A percentile compares a stretch with the other conserved stretches of the same genome.
phyloP scores from a whole-genome alignment of 345 rosid species.

The Carallia brachiata region DNA sequence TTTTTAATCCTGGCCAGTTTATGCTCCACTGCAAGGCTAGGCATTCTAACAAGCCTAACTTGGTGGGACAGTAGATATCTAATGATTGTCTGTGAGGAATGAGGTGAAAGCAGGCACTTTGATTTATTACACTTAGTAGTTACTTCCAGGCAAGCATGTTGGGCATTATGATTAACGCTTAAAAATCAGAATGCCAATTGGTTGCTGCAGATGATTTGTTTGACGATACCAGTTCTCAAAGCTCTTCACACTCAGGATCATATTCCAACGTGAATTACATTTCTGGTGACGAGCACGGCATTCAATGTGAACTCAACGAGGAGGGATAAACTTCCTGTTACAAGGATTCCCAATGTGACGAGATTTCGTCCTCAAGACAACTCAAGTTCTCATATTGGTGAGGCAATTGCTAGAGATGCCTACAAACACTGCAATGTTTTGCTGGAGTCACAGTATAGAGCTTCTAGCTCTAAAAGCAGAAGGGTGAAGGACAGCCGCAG shows the following conservation, averaged over 20 bases:
- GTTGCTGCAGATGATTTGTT: constrained; percentile 55
- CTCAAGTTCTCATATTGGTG: constrained; percentile 26
- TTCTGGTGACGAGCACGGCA: constrained; percentile 43
- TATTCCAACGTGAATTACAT: constrained; percentile 54
- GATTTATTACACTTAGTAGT: not conserved
- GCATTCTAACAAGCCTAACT: too few species aligned
- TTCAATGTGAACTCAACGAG: constrained; percentile 26
- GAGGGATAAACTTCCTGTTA: constrained; percentile 22
- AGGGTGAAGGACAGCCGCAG: constrained; percentile 30
- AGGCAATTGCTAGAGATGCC: constrained; percentile 17
- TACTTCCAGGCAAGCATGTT: not conserved
- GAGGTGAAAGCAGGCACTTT: too few species aligned
- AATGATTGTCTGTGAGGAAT: too few species aligned
- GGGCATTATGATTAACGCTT: not conserved
- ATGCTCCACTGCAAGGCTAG: too few species aligned
- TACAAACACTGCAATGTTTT: constrained; percentile 31
- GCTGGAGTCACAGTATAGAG: constrained; percentile 33
- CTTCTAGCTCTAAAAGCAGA: constrained; percentile 37
- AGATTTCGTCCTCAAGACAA: constrained; percentile 53
- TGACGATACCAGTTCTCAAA: constrained; percentile 64
- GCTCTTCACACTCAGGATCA: constrained; percentile 62
- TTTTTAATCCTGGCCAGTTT: too few species aligned
- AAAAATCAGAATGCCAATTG: constrained; percentile 9
- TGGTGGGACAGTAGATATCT: too few species aligned
- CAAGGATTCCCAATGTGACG: constrained; percentile 40